Conservation (phyloP, 345 rosid species). For the Bretschneidera sinensis region DNA sequence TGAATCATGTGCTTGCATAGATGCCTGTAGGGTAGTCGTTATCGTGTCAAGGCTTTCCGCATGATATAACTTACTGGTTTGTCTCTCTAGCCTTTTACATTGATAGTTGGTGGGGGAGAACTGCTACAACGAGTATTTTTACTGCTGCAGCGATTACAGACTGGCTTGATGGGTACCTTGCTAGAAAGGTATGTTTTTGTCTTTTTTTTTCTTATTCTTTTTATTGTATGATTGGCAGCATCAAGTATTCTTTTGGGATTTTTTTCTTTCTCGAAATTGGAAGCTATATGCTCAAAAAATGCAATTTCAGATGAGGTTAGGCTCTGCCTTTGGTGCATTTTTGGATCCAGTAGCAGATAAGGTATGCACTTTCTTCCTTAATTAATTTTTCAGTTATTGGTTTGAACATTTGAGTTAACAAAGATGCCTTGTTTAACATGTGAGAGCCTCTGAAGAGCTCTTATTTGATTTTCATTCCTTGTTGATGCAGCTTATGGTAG, state of each 20-base stretch:
- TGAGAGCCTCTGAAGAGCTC: no score
- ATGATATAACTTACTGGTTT: slow-evolving; percentile 4
- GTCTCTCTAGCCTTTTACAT: slow-evolving; percentile 64
- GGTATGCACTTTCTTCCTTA: slow-evolving; percentile 34
- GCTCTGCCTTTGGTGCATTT: slow-evolving; percentile 95
- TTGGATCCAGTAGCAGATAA: slow-evolving; percentile 99
- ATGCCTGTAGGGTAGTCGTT: not conserved
- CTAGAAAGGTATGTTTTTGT: slow-evolving; percentile 72
- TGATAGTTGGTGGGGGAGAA: slow-evolving; percentile 90
- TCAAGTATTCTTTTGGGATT: no score
- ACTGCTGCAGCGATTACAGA: slow-evolving; percentile 94
- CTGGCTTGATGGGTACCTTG: slow-evolving; percentile 99
- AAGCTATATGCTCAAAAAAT: slow-evolving; percentile 12
- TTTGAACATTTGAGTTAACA: not conserved
- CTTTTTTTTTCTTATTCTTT: not conserved
- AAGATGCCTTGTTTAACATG: no score
- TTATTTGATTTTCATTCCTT: slow-evolving; percentile 12
- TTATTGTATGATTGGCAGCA: no score
- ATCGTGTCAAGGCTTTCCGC: not conserved
- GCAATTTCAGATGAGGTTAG: slow-evolving; percentile 72
- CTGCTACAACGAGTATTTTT: slow-evolving; percentile 86
- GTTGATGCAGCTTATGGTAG: slow-evolving; percentile 89
- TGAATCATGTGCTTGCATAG: not conserved
- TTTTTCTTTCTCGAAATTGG: not conserved
- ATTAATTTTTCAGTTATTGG: not conserved